These are phyloP conservation scores for Austroboletus niveus DNA, from an alignment of 1,284 basidiomycete species.

Conservation along the genomic window DNA sequence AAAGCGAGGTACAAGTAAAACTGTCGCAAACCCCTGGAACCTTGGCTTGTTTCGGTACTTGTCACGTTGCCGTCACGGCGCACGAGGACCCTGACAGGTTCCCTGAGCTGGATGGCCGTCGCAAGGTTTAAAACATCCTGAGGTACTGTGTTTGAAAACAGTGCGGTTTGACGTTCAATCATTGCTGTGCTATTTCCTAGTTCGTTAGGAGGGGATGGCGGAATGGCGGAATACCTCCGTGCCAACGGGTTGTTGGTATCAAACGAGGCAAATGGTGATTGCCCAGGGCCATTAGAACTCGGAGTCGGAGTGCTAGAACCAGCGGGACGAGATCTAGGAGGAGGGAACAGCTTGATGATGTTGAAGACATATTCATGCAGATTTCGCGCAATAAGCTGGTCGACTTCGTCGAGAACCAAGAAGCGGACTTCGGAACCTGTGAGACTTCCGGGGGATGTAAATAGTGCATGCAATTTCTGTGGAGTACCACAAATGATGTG, in stretches of 20 bases:
- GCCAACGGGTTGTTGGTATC: slow-evolving; percentile 46
- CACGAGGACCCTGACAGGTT: slow-evolving; percentile 94
- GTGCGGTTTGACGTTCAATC: slow-evolving; percentile 89
- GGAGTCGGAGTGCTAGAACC: slow-evolving; percentile 41
- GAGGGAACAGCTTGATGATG: slow-evolving; percentile 87
- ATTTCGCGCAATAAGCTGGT: slow-evolving; percentile 96
- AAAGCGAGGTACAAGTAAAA: slow-evolving; percentile 93
- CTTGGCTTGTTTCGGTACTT: slow-evolving; percentile 66
- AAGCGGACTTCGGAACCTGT: slow-evolving; percentile 83
- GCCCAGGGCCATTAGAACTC: slow-evolving; percentile 34
- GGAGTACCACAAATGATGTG: slow-evolving; percentile 97
- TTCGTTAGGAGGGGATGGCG: slow-evolving; percentile 44
- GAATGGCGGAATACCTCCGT: slow-evolving; percentile 59
- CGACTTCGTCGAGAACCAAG: slow-evolving; percentile 94
- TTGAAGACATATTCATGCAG: slow-evolving; percentile 93
- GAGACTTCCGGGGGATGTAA: slow-evolving; percentile 77
- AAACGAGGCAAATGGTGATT: slow-evolving; percentile 48
- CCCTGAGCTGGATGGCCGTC: slow-evolving; percentile 83
- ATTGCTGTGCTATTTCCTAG: slow-evolving; percentile 32
- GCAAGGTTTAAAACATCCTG: slow-evolving; percentile 93
- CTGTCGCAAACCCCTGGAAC: slow-evolving; percentile 83
- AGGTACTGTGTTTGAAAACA: slow-evolving; percentile 94
- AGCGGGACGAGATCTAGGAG: slow-evolving; percentile 70
- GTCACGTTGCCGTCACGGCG: slow-evolving; percentile 89
- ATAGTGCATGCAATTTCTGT: slow-evolving; percentile 91